Evolutionary conservation across 2,329 filamentous ascomycete genomes (phyloP).

Genomic region (Samsoniella hepiali): DNA sequence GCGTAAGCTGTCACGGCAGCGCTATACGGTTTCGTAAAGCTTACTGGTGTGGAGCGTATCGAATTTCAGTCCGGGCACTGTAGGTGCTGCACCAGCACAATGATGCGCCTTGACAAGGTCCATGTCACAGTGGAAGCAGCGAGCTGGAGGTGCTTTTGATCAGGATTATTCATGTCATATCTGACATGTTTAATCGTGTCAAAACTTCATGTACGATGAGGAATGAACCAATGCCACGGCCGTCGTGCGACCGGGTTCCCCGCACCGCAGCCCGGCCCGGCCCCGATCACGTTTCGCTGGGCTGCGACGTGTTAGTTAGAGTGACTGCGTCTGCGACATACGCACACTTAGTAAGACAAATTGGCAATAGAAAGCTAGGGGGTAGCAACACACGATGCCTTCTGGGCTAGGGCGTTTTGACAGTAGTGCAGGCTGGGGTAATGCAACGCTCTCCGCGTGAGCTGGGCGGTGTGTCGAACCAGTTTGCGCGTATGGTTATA

Average conservation of each 20-base stretch:
- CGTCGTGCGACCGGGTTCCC: constrained; percentile 5
- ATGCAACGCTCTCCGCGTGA: neutral
- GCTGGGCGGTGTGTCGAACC: neutral
- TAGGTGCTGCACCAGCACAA: too few species aligned
- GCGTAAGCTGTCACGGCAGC: too few species aligned
- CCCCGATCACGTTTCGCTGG: constrained; percentile 13
- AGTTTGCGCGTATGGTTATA: too few species aligned
- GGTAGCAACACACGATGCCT: neutral
- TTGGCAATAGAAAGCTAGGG: neutral
- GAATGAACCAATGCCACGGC: neutral
- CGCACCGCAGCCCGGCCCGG: constrained; percentile 4
- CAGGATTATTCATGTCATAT: neutral
- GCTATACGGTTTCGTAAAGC: too few species aligned
- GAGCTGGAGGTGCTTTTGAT: too few species aligned
- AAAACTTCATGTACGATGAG: neutral
- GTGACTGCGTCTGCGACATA: neutral
- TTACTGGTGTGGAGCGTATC: too few species aligned
- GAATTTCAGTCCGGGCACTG: too few species aligned
- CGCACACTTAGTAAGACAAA: neutral
- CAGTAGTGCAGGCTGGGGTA: neutral
- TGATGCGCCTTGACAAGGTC: too few species aligned
- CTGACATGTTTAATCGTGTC: neutral
- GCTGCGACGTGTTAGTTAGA: neutral
- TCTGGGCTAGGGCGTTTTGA: neutral
- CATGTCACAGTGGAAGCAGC: too few species aligned